Base-by-base conservation (phyloP, 805 yeast genomes). In the Wickerhamomyces kurtzmanii region DNA sequence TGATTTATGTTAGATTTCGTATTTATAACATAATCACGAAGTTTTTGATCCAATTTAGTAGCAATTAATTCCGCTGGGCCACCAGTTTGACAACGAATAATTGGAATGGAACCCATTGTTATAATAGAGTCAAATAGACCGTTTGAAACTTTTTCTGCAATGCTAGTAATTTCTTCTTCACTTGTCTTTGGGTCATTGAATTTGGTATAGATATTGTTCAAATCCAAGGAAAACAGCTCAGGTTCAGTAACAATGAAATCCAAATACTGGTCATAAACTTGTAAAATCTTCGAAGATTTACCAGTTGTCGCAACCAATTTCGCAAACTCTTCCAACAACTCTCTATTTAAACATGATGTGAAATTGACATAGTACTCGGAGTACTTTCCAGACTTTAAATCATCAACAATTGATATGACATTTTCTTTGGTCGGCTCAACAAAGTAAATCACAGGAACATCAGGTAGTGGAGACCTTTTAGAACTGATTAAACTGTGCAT, bases 51-150 rank as follows among this genome's bases (percentile, higher is more conserved):
- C 34, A 91, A 65, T 44, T 79, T 82, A 41, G 79, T 81, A 2
- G 96, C 94, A 21, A 91, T 81, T 47, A 87, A 68, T 50, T 91
- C 97, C 2, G 97, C 96, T 0, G 99, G 93, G 2, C 96, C 96
- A 27, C 93, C 93, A 23, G 78, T 65, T 24, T 91, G 87, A 29
- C 95, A 79, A 44, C 99, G 71, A 36, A 91, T 84, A 28, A 91
- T 75, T 2, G 99, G 99, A 18, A 91, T 71, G 7, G 75, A 66
- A 10, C 79, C 83, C 48, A 75, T 61, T 8, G 95, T 84, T 40
- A 86, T 68, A 8, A 91, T 67, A 9, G 82, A 64, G 26, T 89
- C 78, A 47, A 84, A 81, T 26, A 91, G 55, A 0, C 96, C 96
- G 38, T 65, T 69, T 12, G 94, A 84, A 20, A 89, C 74, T 17